Percentiles rank a stretch among this genome's conserved stretches.
Conservation (phyloP, 805 yeast genomes). For the Ogataea wickerhamii region DNA sequence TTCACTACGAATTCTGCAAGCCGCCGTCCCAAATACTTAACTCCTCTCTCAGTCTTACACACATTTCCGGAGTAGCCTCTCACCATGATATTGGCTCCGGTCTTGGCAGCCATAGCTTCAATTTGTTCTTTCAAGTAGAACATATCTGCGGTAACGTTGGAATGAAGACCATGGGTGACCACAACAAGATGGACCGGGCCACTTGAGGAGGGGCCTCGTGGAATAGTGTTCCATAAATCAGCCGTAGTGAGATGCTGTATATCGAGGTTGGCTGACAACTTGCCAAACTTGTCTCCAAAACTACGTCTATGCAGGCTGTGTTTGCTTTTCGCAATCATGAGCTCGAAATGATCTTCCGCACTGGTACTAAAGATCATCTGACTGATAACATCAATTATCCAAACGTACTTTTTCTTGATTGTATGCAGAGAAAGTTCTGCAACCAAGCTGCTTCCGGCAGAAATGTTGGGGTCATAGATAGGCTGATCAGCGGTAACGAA, state of each 20-base stretch:
- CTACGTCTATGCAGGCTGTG: conserved; percentile 28
- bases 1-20: conserved; percentile 69
- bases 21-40: conserved; percentile 76
- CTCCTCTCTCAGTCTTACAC: conserved; percentile 86
- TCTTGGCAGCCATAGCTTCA: conserved; percentile 42
- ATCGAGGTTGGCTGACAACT: conserved; percentile 34
- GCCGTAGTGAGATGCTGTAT: conserved; percentile 57
- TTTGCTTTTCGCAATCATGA: conserved; percentile 51
- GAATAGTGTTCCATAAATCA: conserved; percentile 75
- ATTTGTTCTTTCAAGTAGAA: conserved; percentile 78
- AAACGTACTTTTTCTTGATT: conserved; percentile 53
- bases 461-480: conserved; percentile 62
- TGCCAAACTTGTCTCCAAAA: conserved; percentile 21
- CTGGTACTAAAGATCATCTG: conserved; percentile 72
- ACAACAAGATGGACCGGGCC: conserved; percentile 79
- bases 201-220: conserved; percentile 32
- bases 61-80: conserved; percentile 82
- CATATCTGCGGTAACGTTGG: conserved; percentile 89
- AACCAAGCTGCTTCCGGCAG: conserved; percentile 61
- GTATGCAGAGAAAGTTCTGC: conserved; percentile 65
- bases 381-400: conserved; percentile 79
- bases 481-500: conserved; percentile 80
- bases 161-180: conserved; percentile 87
- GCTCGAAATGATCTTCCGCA: conserved; percentile 64
- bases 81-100: conserved; percentile 66